Evolutionary conservation across 2,329 filamentous ascomycete genomes (phyloP).

Genomic region (Coniochaeta sp.): DNA sequence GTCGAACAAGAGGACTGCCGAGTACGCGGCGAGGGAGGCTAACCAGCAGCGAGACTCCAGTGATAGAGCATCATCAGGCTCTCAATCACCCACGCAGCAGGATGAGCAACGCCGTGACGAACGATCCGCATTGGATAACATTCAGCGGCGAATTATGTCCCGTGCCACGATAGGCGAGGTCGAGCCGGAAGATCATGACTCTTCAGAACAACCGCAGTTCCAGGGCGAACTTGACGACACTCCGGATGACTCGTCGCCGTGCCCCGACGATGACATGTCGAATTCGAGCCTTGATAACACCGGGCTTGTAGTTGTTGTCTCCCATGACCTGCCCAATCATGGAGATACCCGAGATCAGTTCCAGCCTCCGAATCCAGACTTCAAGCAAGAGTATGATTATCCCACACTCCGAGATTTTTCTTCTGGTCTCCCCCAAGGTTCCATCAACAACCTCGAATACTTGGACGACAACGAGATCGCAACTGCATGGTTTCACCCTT

Average conservation of each 20-base stretch:
- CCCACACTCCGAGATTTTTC: neutral
- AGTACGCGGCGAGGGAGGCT: slow-evolving; percentile 36
- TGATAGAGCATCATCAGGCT: neutral
- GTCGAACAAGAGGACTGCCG: slow-evolving; percentile 52
- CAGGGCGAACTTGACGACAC: slow-evolving; percentile 7
- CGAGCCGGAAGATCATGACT: slow-evolving; percentile 3
- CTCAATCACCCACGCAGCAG: slow-evolving; percentile 4
- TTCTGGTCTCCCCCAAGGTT: neutral
- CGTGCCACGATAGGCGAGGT: neutral
- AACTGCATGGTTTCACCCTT: neutral
- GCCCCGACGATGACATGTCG: neutral
- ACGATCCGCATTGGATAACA: slow-evolving; percentile 22
- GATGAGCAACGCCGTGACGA: slow-evolving; percentile 20
- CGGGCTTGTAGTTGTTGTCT: neutral
- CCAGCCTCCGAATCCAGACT: neutral
- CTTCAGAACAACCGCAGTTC: slow-evolving; percentile 6
- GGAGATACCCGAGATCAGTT: neutral
- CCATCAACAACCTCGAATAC: neutral
- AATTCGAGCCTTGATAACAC: neutral
- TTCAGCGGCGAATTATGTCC: slow-evolving; percentile 17
- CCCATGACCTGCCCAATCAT: neutral
- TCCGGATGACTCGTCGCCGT: neutral
- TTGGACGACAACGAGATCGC: neutral
- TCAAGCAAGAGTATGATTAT: neutral
- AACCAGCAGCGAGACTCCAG: neutral